Percentiles rank a stretch among this genome's conserved stretches.
These are phyloP conservation scores for Aspergillus uvarum DNA, from an alignment of 2,329 filamentous ascomycete species.

Conservation along the genomic window DNA sequence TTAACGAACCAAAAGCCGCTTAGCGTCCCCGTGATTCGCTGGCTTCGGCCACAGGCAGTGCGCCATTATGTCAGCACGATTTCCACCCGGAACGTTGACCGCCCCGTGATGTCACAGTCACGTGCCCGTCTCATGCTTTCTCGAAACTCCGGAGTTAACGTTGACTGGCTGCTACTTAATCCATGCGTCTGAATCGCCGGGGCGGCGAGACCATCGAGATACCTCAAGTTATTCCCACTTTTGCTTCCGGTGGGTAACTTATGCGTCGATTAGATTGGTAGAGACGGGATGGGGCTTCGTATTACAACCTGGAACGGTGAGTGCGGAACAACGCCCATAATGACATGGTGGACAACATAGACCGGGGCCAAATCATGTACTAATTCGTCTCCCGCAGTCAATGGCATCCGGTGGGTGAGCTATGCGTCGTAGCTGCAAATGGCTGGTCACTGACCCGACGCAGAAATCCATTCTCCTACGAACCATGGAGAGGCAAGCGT, in stretches of 20 bases:
- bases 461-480: conserved; percentile 80
- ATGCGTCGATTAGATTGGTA: conserved; percentile 17
- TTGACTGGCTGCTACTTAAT: background rate
- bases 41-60: conserved; percentile 12
- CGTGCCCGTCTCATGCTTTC: conserved; percentile 16
- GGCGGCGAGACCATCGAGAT: background rate
- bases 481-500: conserved; percentile 73
- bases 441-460: background rate
- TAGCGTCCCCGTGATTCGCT: conserved; percentile 34
- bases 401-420: conserved; percentile 67
- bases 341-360: background rate
- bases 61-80: conserved; percentile 19
- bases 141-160: background rate
- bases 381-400: conserved; percentile 55
- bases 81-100: background rate
- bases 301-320: conserved; percentile 86
- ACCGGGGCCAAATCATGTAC: conserved; percentile 10
- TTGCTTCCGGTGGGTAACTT: background rate
- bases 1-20: conserved; percentile 25
- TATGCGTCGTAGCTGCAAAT: background rate
- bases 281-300: conserved; percentile 64
- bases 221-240: background rate
- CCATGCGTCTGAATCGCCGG: background rate
- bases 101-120: conserved; percentile 30
- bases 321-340: conserved; percentile 20